A percentile compares a stretch with the other conserved stretches of the same genome.
Evolutionary conservation across 129 eudicot species (phyloP).

Genomic region (Glebionis coronaria): DNA sequence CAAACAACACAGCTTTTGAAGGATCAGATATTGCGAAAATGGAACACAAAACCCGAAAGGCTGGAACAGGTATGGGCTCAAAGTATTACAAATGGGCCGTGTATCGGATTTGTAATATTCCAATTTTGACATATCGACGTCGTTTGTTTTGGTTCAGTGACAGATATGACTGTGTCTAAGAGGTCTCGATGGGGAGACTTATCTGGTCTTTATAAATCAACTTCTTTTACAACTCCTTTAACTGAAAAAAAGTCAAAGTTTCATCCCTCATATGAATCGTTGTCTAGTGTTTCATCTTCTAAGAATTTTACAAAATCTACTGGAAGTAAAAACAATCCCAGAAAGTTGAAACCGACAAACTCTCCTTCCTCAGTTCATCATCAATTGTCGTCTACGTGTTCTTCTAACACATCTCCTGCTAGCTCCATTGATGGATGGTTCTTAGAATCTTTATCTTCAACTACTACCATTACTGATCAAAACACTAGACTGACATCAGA

Average conservation of each 20-base stretch:
- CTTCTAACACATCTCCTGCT: conserved; percentile 35
- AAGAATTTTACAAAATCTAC: conserved; percentile 22
- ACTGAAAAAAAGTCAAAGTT: conserved; percentile 20
- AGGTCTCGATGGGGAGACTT: conserved; percentile 34
- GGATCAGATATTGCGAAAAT: conserved; percentile 19
- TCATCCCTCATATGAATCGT: conserved; percentile 19
- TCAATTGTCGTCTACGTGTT: conserved; percentile 23
- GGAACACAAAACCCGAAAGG: conserved; percentile 33
- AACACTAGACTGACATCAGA: neutral
- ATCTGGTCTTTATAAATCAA: conserved; percentile 28
- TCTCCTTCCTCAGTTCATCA: conserved; percentile 38
- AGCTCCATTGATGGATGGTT: conserved; percentile 41
- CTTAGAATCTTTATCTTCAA: conserved; percentile 29
- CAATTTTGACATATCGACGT: neutral
- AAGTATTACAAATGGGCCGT: neutral
- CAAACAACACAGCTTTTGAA: conserved; percentile 20
- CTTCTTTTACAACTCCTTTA: conserved; percentile 27
- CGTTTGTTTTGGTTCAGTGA: conserved; percentile 27
- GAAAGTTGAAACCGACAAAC: conserved; percentile 26
- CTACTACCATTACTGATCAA: neutral
- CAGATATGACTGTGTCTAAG: conserved; percentile 26
- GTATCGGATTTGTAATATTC: neutral
- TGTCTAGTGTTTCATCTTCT: conserved; percentile 34
- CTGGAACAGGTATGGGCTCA: conserved; percentile 32
- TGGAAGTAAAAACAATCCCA: conserved; percentile 29